Evolutionary conservation across 106 monocot genomes (phyloP), one percentile per base, ranked within the genome.

Genomic region (Acorus gramineus): DNA sequence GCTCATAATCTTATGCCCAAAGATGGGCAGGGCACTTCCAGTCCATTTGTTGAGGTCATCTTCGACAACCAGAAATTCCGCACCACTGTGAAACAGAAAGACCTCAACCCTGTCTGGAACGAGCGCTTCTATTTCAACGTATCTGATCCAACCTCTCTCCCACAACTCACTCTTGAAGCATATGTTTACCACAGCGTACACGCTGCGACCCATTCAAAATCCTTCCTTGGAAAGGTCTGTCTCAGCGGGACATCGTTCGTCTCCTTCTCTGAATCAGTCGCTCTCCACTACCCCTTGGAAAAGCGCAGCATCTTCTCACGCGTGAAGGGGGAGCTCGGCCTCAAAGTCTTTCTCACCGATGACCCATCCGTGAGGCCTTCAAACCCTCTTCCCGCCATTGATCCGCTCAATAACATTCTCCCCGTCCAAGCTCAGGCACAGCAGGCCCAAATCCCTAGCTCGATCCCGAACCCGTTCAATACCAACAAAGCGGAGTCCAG

Each of bases 1-100:
- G 87, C 87, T 7, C 76, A 80, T 62, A 80, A 87, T 52, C 74
- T 87, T n/a, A 82, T 89, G 82, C 89, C 89, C 67, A 89, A 74
- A 66, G 89, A 89, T 70, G 89, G 82, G 60, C 84, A 89, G 12
- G 89, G 89, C 43, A 82, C 89, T 47, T 66, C 84, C 6, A 76
- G 67, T 73, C 44, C 89, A 44, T 82, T 56, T 48, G 89, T 85
- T 9, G 85, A 89, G 66, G 77, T 89, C 52, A 73, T 79, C 6
- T 89, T 89, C 64, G 89, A 85, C 60, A 82, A 79, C 65, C 89
- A 89, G 56, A 82, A 80, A 61, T 85, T 76, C 57, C 85, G 85
- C 7, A 85, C 85, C 2, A 69, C 82, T 6, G 53, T 85, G 61
- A 89, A 89, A 65, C 82, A 82, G 49, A 89, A 85, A 50, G 89